These are phyloP conservation scores for Phytopythium mirpurense DNA, from an alignment of 352 stramenopile species.

Conservation along the genomic window DNA sequence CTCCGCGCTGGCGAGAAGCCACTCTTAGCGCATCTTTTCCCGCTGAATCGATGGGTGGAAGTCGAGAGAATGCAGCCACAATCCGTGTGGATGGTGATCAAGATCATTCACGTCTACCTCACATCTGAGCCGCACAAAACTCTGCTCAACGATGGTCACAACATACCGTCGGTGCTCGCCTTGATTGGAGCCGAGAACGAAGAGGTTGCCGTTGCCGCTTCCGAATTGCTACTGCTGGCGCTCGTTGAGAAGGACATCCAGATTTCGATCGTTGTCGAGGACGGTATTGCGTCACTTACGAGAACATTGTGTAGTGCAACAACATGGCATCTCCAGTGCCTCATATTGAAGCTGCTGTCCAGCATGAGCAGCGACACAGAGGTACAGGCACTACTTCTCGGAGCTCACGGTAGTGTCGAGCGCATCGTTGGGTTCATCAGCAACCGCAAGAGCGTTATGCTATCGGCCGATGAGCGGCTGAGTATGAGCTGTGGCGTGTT, in stretches of 20 bases:
- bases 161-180: conserved; percentile 46
- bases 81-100: conserved; percentile 40
- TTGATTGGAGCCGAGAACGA: conserved; percentile 25
- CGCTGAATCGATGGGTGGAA: conserved; percentile 40
- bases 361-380: conserved; percentile 58
- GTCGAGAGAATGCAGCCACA: conserved; percentile 23
- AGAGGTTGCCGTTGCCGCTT: conserved; percentile 35
- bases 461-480: conserved; percentile 31
- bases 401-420: conserved; percentile 31
- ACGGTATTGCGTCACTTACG: conserved; percentile 59
- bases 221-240: conserved; percentile 35
- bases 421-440: conserved; percentile 43
- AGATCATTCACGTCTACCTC: conserved; percentile 48
- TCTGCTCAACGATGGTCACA: conserved; percentile 48
- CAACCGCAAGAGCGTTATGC: conserved; percentile 20
- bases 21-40: conserved; percentile 48
- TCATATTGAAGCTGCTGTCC: conserved; percentile 38
- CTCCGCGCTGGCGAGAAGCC: conserved; percentile 24
- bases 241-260: conserved; percentile 47
- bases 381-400: conserved; percentile 54
- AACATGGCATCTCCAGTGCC: conserved; percentile 32
- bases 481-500: conserved; percentile 38
- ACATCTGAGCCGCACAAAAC: conserved; percentile 15
- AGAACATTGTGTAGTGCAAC: conserved; percentile 29
- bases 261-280: conserved; percentile 62